Evolutionary conservation across 768 basidiomycete genomes (phyloP), one percentile per base, ranked within the genome.

Genomic region (Tylopilus sp.): DNA sequence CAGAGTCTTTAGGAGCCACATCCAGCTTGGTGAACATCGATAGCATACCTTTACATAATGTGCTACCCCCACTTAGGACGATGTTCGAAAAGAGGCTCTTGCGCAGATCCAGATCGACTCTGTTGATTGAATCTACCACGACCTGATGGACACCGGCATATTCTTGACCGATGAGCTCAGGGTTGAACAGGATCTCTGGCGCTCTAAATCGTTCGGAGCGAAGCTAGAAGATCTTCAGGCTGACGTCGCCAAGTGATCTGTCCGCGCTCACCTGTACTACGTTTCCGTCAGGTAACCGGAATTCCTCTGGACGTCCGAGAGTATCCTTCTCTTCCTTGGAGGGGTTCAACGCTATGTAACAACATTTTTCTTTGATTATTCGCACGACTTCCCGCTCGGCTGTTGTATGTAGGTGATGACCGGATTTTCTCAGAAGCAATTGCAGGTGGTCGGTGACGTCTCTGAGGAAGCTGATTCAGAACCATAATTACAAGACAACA

Each of bases 121-220:
- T 79, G 70, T 87, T 91, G 68, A 98, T 98, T 8, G 95, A 95
- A 73, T 99, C 94, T n/a, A 98, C 92, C 12, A 98, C 88, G 33
- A 98, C 92, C 70, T 99, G 95, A 69, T 98, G 97, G 11, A 98
- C 93, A 47, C 97, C 97, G 22, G 91, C 86, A 63, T 95, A 94
- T 71, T 99, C 97, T 60, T 91, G 86, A 7, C 97, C 97, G 59
- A 98, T 88, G 44, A 98, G 73, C 69, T 98, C 95, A 25, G 97
- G 97, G 66, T 97, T 95, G 76, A 99, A 99, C 46, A 99, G 73
- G 51, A 98, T 92, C 68, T 99, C 97, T 28, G 97, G 94, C 11
- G 97, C 97, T 58, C 93, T 83, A 78, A 95, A 98, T 50, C 95
- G 85, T 72, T 98, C 97, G 45, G 88, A 75, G 48, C 94, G 94